phyloP scores from a whole-genome alignment of 331 rosid genomes.

The Saraca asoca region DNA sequence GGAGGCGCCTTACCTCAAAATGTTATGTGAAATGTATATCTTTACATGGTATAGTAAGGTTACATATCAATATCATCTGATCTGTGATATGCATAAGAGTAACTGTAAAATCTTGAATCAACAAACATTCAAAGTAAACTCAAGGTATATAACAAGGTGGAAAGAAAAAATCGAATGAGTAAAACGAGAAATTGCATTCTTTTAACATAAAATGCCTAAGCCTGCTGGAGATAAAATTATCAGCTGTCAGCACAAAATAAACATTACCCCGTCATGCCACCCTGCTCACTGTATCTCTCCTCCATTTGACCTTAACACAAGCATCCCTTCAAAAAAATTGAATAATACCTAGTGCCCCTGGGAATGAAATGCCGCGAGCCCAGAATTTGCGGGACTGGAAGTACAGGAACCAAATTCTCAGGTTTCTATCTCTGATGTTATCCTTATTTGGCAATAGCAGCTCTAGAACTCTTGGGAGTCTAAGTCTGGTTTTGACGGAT shows the following conservation, averaged over 20 bases:
- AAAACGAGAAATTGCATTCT: constrained; percentile 32
- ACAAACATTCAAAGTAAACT: constrained; percentile 24
- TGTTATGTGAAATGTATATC: not conserved
- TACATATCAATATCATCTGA: constrained; percentile 3
- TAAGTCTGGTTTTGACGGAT: constrained; percentile 87
- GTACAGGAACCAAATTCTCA: constrained; percentile 23
- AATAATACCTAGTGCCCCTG: constrained; percentile 28
- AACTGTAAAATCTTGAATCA: constrained; percentile 23
- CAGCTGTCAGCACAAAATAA: constrained; percentile 25
- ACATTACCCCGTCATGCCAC: constrained; percentile 29
- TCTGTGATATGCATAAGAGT: constrained; percentile 1
- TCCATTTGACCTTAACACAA: constrained; percentile 36
- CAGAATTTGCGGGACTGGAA: constrained; percentile 39
- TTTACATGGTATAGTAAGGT: not conserved
- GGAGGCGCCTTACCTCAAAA: not conserved
- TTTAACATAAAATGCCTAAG: constrained; percentile 36
- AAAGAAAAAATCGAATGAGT: not conserved
- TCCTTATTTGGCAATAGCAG: constrained; percentile 34
- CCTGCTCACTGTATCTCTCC: constrained; percentile 21
- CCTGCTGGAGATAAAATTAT: constrained; percentile 13
- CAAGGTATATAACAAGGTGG: constrained; percentile 12
- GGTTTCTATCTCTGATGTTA: constrained; percentile 42
- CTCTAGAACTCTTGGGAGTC: constrained; percentile 77
- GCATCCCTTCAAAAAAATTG: constrained; percentile 4
- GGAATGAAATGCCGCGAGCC: constrained; percentile 34